These are phyloP conservation scores for Nicotiana knightiana DNA, from an alignment of 257 asterid genomes.

Conservation along the genomic window DNA sequence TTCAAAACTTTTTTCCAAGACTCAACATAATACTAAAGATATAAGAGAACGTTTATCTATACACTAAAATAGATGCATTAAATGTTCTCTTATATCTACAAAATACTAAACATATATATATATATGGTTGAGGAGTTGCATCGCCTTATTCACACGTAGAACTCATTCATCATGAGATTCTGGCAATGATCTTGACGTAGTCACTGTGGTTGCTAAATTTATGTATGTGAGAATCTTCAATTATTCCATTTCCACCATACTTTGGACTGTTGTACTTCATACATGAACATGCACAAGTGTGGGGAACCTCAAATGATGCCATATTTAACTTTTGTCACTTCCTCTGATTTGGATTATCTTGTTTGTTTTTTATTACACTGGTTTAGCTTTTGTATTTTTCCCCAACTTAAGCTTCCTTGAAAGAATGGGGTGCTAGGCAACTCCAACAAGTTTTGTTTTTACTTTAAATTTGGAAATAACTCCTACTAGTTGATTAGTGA, in stretches of 20 bases:
- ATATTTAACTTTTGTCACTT: background rate
- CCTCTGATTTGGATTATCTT: background rate
- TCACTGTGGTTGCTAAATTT: background rate
- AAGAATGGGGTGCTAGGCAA: background rate
- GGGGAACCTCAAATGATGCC: background rate
- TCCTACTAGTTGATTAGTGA: background rate
- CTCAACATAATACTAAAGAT: background rate
- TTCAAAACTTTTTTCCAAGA: background rate
- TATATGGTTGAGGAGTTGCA: background rate
- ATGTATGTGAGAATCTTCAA: slow-evolving; percentile 5
- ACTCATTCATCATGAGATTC: background rate
- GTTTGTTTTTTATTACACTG: background rate
- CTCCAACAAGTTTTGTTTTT: background rate
- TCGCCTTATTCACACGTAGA: background rate
- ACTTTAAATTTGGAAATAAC: too few species aligned
- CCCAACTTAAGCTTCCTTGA: background rate
- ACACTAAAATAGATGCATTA: too few species aligned
- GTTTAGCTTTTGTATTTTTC: background rate
- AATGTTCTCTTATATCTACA: too few species aligned
- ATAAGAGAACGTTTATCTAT: too few species aligned
- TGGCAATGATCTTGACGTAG: background rate
- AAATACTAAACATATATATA: background rate
- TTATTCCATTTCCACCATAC: background rate
- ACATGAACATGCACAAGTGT: background rate
- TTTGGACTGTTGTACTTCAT: background rate